phyloP scores from a whole-genome alignment of 1,284 basidiomycete genomes.

The Macrocystidia cucumis region DNA sequence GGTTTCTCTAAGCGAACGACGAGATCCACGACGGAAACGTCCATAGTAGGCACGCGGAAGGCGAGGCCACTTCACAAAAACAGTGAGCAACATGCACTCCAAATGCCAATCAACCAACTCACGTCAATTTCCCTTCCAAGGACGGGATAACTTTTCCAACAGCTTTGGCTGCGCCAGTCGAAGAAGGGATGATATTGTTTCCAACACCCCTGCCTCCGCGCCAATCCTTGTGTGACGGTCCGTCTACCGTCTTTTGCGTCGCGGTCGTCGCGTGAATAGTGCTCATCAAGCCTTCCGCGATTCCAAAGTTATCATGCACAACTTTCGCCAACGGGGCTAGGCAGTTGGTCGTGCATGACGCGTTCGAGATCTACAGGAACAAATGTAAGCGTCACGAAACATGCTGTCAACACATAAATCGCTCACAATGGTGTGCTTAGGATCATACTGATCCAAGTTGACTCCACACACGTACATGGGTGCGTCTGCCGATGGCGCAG shows the following conservation, averaged over 20 bases:
- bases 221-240: constrained; percentile 93
- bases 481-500: constrained; percentile 96
- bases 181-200: constrained; percentile 99
- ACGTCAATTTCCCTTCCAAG: constrained; percentile 97
- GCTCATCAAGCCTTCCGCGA: constrained; percentile 97
- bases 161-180: constrained; percentile 98
- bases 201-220: constrained; percentile 94
- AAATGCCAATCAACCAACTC: constrained; percentile 18
- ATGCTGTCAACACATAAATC: constrained; percentile 8
- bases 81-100: not conserved
- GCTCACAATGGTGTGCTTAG: constrained; percentile 82
- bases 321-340: constrained; percentile 98
- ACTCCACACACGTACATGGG: constrained; percentile 98
- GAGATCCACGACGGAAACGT: constrained; percentile 98
- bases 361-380: constrained; percentile 79
- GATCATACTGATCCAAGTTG: constrained; percentile 92
- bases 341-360: constrained; percentile 99
- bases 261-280: constrained; percentile 97
- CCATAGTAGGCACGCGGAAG: constrained; percentile 96
- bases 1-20: constrained; percentile 89
- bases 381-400: constrained; percentile 9
- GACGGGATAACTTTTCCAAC: constrained; percentile 98
- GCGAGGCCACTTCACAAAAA: constrained; percentile 68
- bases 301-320: constrained; percentile 94
- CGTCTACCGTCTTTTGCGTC: constrained; percentile 99